These are phyloP conservation scores for Salix koriyanagi DNA, from an alignment of 345 rosid species.

Conservation along the genomic window DNA sequence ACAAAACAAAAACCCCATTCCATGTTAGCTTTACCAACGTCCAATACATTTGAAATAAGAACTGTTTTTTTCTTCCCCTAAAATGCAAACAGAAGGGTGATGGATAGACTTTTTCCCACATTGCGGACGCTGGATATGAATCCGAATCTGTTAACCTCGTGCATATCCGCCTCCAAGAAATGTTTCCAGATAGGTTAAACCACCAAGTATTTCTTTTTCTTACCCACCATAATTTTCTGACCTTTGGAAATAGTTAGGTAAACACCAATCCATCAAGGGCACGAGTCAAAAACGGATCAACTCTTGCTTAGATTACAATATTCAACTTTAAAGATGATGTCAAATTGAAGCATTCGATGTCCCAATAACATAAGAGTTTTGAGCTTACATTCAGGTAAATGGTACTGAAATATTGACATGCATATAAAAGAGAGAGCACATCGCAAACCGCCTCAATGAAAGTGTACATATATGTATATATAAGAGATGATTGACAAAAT, in stretches of 20 bases:
- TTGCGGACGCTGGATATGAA: too few relatives aligned
- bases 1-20: too few relatives aligned
- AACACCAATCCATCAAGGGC: not conserved
- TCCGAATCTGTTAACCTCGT: not conserved
- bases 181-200: not conserved
- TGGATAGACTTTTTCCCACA: not conserved
- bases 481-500: constrained; percentile 8
- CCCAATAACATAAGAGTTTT: constrained; percentile 3
- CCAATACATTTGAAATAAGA: too few relatives aligned
- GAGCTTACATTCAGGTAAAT: not conserved
- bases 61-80: not conserved
- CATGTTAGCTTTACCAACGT: too few relatives aligned
- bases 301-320: not conserved
- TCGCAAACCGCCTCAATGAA: constrained; percentile 7
- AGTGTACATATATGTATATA: not conserved
- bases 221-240: not conserved
- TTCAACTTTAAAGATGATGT: not conserved
- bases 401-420: constrained; percentile 12
- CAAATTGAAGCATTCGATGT: not conserved
- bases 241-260: not conserved
- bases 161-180: not conserved
- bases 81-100: not conserved
- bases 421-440: constrained; percentile 12
- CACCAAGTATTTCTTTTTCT: not conserved
- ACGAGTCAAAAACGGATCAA: not conserved